A percentile compares a stretch with the other conserved stretches of the same genome.
These are phyloP conservation scores for Bimuria novae-zelandiae DNA, from an alignment of 2,329 filamentous ascomycete genomes.

Conservation along the genomic window DNA sequence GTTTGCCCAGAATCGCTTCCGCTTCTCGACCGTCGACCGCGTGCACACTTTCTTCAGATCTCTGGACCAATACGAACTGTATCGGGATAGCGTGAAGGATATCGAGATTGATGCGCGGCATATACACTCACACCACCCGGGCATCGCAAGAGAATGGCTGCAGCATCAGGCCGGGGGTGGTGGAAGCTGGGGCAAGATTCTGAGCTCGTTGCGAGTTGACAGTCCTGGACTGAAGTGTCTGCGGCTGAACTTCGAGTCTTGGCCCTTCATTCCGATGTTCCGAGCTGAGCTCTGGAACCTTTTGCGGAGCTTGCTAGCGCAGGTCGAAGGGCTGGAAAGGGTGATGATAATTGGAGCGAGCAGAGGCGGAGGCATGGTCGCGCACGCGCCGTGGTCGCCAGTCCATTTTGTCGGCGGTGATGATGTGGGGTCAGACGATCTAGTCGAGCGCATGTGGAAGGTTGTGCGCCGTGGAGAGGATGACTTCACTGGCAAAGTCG, in stretches of 20 bases:
- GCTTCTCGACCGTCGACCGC: slow-evolving; percentile 40
- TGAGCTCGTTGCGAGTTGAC: slow-evolving; percentile 32
- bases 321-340: slow-evolving; percentile 36
- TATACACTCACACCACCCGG: slow-evolving; percentile 30
- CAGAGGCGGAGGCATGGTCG: slow-evolving; percentile 37
- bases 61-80: slow-evolving; percentile 22
- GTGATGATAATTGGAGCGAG: slow-evolving; percentile 40
- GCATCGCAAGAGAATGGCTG: slow-evolving; percentile 40
- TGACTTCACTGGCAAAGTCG: slow-evolving; percentile 33
- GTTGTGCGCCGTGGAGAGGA: slow-evolving; percentile 22
- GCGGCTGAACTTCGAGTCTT: slow-evolving; percentile 42
- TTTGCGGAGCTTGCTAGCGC: slow-evolving; percentile 33
- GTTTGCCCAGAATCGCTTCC: slow-evolving; percentile 42
- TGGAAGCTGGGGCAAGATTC: slow-evolving; percentile 20
- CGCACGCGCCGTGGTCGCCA: slow-evolving; percentile 41
- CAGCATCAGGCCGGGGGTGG: slow-evolving; percentile 39
- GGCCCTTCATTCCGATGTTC: slow-evolving; percentile 37
- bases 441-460: slow-evolving; percentile 41
- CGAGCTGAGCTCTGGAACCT: slow-evolving; percentile 40
- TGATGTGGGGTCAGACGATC: slow-evolving; percentile 39
- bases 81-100: slow-evolving; percentile 31
- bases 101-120: slow-evolving; percentile 45
- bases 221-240: slow-evolving; percentile 39
- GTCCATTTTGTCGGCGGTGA: slow-evolving; percentile 45
- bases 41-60: slow-evolving; percentile 36